These are phyloP conservation scores for Eutrema heterophyllum DNA, from an alignment of 345 rosid genomes.

Conservation along the genomic window DNA sequence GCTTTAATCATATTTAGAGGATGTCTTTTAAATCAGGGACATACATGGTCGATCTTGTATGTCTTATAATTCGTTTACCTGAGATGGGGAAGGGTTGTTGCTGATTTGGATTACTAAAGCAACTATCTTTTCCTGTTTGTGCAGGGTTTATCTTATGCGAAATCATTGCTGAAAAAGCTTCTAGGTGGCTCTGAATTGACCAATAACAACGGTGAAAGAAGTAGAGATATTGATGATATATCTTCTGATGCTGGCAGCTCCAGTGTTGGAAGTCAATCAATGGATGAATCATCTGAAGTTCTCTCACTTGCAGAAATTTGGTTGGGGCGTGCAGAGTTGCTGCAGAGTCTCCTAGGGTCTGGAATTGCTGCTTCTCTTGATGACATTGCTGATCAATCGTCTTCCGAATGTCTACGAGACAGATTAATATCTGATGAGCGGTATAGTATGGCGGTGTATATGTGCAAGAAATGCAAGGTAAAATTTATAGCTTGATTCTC, in stretches of 20 bases:
- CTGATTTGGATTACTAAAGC: background rate
- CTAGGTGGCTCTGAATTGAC: conserved; percentile 56
- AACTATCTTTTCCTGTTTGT: conserved; percentile 18
- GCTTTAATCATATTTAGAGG: background rate
- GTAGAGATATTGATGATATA: conserved; percentile 76
- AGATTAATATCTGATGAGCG: conserved; percentile 87
- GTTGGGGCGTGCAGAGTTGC: conserved; percentile 94
- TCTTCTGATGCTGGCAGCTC: conserved; percentile 93
- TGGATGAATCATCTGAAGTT: conserved; percentile 73
- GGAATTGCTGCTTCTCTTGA: conserved; percentile 94
- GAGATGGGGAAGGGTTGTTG: background rate
- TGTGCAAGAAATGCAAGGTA: conserved; percentile 97
- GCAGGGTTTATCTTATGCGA: conserved; percentile 86
- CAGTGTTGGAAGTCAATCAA: conserved; percentile 76
- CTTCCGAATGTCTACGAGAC: conserved; percentile 77
- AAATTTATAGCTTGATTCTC: conserved; percentile 17
- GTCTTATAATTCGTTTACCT: background rate
- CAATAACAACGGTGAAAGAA: conserved; percentile 52
- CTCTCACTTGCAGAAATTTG: conserved; percentile 65
- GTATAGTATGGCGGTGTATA: conserved; percentile 97
- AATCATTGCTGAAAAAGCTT: conserved; percentile 73
- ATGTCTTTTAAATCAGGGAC: background rate
- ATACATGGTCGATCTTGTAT: background rate
- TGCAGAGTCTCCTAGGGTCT: conserved; percentile 91
- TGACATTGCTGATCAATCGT: conserved; percentile 82